Base-by-base conservation (phyloP, 192 early-diverging fungal species). In the Backusella mclennaniae region DNA sequence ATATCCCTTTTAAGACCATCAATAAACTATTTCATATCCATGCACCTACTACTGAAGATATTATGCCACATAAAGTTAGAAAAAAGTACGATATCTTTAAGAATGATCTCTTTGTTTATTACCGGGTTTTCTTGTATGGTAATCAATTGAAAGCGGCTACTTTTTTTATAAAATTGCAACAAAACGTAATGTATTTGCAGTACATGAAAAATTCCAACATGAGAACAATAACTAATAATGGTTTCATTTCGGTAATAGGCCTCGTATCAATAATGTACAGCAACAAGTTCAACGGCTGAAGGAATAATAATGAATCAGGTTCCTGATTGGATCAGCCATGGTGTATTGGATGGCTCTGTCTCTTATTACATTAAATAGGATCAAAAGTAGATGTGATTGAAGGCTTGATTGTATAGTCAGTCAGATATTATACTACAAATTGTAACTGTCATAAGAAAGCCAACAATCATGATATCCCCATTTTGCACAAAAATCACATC, bases 81-180 rank as follows among this genome's bases (percentile, higher is more conserved):
- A 97, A 98, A 87, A 98, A 98, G 77, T 95, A 94, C 71, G 96
- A 99, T 84, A 78, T 91, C 3, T 97, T 93, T 77, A 74, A 84
- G 7, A 86, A 94, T 75, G 98, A 99, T 83, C 92, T 94, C 74
- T 98, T 98, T 87, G 89, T 97, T 9, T 93, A 91, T 79, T 96
- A 96, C 79, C 86, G 94, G 36, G 90, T 87, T 29, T 93, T 94
- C 75, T 87, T 92, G 76, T 87, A 85, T 53, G 88, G 93, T 67
- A 84, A 89, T 23, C 71, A 92, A 46, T 74, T 92, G 35, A 86
- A 90, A 71, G 90, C 91, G 6, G 82, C 87, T 3, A 90, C 85
- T 75, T 84, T 92, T 26, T n/a, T 71, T 93, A 93, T 76, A 90
- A 84, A 38, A 78, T 94, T 21, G 91, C 94, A 39, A 73, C 92